Percentiles rank a stretch among this genome's conserved stretches.
Evolutionary conservation across 2,329 filamentous ascomycete species (phyloP).

Genomic region (Aspergillus terreus): DNA sequence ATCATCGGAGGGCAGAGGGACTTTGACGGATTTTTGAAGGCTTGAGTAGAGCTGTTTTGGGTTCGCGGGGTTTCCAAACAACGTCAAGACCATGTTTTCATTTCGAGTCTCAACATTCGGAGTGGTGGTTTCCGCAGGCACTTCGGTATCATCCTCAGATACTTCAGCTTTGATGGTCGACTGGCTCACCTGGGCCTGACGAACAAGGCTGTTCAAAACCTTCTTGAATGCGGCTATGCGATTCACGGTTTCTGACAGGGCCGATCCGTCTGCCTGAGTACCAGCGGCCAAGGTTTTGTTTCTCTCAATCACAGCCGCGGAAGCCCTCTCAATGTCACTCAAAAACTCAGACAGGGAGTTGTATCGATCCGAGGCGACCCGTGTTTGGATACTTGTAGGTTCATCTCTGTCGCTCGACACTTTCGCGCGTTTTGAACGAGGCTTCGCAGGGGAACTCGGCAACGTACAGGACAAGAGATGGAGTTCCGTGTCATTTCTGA

Average conservation of each 20-base stretch:
- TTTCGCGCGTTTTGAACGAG: constrained; percentile 42
- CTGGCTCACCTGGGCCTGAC: constrained; percentile 55
- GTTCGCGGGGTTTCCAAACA: constrained; percentile 71
- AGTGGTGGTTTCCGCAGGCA: constrained; percentile 33
- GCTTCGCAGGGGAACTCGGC: constrained; percentile 33
- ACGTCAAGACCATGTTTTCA: constrained; percentile 64
- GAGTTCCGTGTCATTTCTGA: constrained; percentile 43
- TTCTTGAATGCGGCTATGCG: constrained; percentile 58
- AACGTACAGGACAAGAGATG: constrained; percentile 40
- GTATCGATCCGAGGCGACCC: constrained; percentile 37
- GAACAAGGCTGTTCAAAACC: constrained; percentile 60
- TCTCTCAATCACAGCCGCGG: constrained; percentile 34
- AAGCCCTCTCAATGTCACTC: constrained; percentile 40
- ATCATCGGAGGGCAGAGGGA: constrained; percentile 34
- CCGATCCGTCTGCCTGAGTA: constrained; percentile 21
- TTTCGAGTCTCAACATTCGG: constrained; percentile 42
- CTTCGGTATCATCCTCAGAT: constrained; percentile 33
- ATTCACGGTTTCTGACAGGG: constrained; percentile 34
- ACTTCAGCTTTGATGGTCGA: constrained; percentile 31
- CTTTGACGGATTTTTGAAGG: constrained; percentile 54
- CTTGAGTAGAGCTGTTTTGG: constrained; percentile 83
- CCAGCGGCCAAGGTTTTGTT: constrained; percentile 30
- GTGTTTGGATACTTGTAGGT: constrained; percentile 34
- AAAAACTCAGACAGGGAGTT: constrained; percentile 40
- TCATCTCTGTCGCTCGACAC: constrained; percentile 33